Percentiles rank a stretch among this genome's conserved stretches.
Evolutionary conservation across 257 asterid species (phyloP).

Genomic region (Nicotiana otophora): DNA sequence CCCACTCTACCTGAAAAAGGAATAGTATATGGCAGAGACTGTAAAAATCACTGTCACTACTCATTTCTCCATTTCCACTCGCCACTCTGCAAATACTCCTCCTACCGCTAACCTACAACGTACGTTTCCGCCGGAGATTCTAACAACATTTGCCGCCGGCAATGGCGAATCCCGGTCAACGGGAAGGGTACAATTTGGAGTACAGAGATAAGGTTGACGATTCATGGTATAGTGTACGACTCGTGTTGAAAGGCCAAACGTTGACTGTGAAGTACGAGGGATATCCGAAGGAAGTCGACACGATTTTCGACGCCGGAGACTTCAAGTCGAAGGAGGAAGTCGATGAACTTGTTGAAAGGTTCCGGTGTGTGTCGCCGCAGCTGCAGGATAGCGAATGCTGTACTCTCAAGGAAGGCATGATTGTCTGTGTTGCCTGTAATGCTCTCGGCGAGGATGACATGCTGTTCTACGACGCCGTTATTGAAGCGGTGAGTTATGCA

Average conservation of each 20-base stretch:
- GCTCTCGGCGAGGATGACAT: conserved; percentile 28
- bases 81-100: too few species aligned
- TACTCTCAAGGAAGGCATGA: conserved; percentile 21
- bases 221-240: conserved; percentile 44
- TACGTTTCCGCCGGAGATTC: too few species aligned
- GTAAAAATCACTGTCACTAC: too few species aligned
- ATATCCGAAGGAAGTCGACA: conserved; percentile 5
- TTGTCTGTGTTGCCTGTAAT: conserved; percentile 40
- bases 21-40: too few species aligned
- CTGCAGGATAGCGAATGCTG: conserved; percentile 32
- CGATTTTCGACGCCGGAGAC: conserved; percentile 6
- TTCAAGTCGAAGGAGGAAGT: conserved; percentile 25
- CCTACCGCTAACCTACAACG: too few species aligned
- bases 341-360: conserved; percentile 27
- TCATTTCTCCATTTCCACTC: too few species aligned
- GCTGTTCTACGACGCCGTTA: conserved; percentile 46
- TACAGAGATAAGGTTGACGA: conserved; percentile 39
- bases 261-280: conserved; percentile 28
- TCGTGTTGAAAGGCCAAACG: conserved; percentile 7
- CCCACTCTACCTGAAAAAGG: too few species aligned
- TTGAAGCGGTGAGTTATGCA: conserved; percentile 36
- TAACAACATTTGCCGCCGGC: too few species aligned
- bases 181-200: conserved; percentile 18
- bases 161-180: not conserved
- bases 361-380: conserved; percentile 40